Percentiles rank a stretch among this genome's conserved stretches.
Conservation (phyloP, 1,139 yeast genomes). For the Pichia sp. region DNA sequence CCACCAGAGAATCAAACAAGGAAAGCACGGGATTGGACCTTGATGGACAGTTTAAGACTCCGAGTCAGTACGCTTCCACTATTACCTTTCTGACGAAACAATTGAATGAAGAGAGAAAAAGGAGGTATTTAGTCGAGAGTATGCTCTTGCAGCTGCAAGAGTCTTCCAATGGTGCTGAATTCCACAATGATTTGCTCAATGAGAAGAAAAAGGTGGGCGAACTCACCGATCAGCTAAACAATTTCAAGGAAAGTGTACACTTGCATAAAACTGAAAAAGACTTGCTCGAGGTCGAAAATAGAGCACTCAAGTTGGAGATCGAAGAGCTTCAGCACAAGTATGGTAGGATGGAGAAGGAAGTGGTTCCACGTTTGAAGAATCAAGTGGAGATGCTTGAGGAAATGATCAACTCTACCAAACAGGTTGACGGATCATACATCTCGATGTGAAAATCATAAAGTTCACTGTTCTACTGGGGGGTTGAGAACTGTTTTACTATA, state of each 20-base stretch:
- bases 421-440: not conserved
- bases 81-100: constrained; percentile 54
- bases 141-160: constrained; percentile 21
- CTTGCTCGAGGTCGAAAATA: constrained; percentile 37
- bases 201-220: constrained; percentile 30
- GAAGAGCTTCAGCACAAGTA: constrained; percentile 40
- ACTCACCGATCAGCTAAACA: constrained; percentile 1
- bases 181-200: constrained; percentile 24
- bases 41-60: not conserved
- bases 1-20: not conserved
- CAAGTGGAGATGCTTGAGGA: constrained; percentile 31
- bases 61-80: constrained; percentile 37
- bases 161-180: constrained; percentile 36
- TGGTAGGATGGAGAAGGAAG: constrained; percentile 37
- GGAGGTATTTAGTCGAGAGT: constrained; percentile 67
- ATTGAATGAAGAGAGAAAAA: constrained; percentile 59
- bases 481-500: not conserved
- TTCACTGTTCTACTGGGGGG: too few relatives aligned
- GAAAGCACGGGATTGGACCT: constrained; percentile 3
- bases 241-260: constrained; percentile 32
- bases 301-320: constrained; percentile 39
- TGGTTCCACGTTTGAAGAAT: constrained; percentile 25
- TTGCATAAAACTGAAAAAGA: constrained; percentile 18
- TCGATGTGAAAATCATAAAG: not conserved
- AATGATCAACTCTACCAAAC: not conserved